Base-by-base conservation (phyloP, 108 stramenopile genomes). In the Cylindrotheca closterium region DNA sequence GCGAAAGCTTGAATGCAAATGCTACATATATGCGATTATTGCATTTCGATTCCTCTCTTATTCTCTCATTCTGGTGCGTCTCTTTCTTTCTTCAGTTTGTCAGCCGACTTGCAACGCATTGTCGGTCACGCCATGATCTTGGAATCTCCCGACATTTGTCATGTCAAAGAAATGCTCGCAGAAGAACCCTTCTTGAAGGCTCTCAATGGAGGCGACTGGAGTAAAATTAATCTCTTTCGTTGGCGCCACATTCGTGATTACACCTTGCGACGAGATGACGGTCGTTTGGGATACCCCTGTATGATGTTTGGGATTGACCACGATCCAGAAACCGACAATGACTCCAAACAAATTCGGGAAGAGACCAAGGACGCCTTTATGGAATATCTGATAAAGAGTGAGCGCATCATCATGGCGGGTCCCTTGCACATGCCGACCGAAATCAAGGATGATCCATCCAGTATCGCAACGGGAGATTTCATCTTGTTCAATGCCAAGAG, bases 171-270 rank as follows among this genome's bases (percentile, higher is more conserved):
- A 47, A 65, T 84, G 31, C 56, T 92, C 51, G 63, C 63, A 19
- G 68, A 79, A 30, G 91, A 92, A 56, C 91, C 91, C 25, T 82
- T 86, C 51, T 58, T 91, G 22, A 77, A 75, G 19, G 70, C 55
- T 21, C 65, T 89, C n/a, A 70, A 54, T 47, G 84, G 82, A 4
- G 82, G 79, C 30, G 81, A 88, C 47, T 57, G 73, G 2, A 62
- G 72, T 23, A 73, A 87, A 23, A 48, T 89, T 21, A 87, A 77
- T 2, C 63, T 92, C 19, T 92, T 84, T 64, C 83, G 91, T 30
- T 92, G 91, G 91, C 73, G 86, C 54, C 91, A 92, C 31, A 89
- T 92, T 74, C 87, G 88, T 29, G 91, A 92, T 60, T 82, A 89
- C 60, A 80, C 84, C 19, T 65, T 92, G 23, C 82, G 91, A 32